A percentile compares a stretch with the other conserved stretches of the same genome.
Conservation (phyloP, 2,329 filamentous ascomycete genomes). For the Diplodia seriata region DNA sequence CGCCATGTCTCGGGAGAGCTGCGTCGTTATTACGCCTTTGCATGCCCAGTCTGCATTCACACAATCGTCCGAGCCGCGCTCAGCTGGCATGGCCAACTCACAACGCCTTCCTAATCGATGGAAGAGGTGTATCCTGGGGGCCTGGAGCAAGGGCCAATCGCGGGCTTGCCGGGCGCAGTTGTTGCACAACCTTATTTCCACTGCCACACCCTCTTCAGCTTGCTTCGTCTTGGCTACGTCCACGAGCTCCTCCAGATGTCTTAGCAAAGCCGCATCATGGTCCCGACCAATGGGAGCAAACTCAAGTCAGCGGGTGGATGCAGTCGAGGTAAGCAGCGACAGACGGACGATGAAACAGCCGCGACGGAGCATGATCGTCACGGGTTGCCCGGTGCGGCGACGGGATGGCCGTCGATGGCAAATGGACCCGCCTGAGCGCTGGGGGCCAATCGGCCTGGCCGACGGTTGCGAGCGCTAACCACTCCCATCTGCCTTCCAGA, state of each 20-base stretch:
- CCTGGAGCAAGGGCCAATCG: constrained; percentile 1
- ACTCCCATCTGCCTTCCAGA: constrained; percentile 13
- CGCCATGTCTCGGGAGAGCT: neutral
- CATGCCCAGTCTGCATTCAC: neutral
- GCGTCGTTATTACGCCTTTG: neutral
- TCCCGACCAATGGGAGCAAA: neutral
- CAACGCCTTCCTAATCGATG: neutral
- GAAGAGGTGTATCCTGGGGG: neutral
- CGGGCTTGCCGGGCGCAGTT: constrained; percentile 11
- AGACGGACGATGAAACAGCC: constrained; percentile 21
- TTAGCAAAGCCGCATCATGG: neutral
- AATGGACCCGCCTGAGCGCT: neutral
- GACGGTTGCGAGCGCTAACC: neutral
- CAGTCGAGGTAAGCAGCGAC: constrained; percentile 4
- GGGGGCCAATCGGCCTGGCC: constrained; percentile 21
- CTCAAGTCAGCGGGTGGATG: neutral
- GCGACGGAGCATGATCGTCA: neutral
- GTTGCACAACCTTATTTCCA: constrained; percentile 25
- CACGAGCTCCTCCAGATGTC: neutral
- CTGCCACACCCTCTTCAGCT: constrained; percentile 3
- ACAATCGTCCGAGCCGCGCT: neutral
- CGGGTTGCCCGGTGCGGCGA: constrained; percentile 5
- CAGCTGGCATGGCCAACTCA: neutral
- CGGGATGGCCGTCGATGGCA: constrained; percentile 23
- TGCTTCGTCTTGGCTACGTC: neutral